Base-by-base conservation (phyloP, 495 filamentous ascomycete genomes). In the Cercophora scortea region DNA sequence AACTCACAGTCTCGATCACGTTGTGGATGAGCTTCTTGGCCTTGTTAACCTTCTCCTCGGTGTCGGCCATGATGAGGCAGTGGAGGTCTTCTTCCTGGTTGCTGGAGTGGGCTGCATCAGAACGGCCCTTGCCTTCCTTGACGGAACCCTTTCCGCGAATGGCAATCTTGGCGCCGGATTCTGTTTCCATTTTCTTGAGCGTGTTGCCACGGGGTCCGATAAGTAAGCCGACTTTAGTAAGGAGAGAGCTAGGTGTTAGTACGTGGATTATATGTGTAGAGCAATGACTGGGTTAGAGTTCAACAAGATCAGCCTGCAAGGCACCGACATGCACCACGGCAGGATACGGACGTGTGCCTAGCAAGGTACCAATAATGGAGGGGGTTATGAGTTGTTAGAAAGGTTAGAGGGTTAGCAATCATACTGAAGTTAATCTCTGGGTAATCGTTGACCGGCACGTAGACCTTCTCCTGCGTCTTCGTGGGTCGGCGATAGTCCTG, bases 391-490 rank as follows among this genome's bases (percentile, higher is more conserved):
- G 51, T 86, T 79, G 86, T 71, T 72, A 73, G 72, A 81, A 82
- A 73, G 71, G 84, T 88, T 86, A 88, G 86, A 90, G 88, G 90
- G 90, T 95, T 95, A 94, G 90, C 85, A 87, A 91, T 92, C 91
- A 88, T 96, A 98, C 93, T 97, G 89, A 97, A 99, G 88, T 99
- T 99, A 88, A 99, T 96, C 74, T 97, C 94, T 79, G 94, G 94
- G 76, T 99, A 99, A 73, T 99, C 94, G 84, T 97, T 97, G 76
- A 98, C 93, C 64, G 93, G 93, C 66, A 98, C 93, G 70, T 98
- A 98, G 84, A 98, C 92, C 81, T 97, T 98, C 83, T 98, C 93
- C 73, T 96, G 90, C 63, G 93, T 96, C 87, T 97, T 98, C 63
- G 90, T 95, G 38, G 93, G 93, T 50, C 93, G 89, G 67, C 93